Conservation (phyloP, 2,329 filamentous ascomycete species). For the Dactylellina sp. region DNA sequence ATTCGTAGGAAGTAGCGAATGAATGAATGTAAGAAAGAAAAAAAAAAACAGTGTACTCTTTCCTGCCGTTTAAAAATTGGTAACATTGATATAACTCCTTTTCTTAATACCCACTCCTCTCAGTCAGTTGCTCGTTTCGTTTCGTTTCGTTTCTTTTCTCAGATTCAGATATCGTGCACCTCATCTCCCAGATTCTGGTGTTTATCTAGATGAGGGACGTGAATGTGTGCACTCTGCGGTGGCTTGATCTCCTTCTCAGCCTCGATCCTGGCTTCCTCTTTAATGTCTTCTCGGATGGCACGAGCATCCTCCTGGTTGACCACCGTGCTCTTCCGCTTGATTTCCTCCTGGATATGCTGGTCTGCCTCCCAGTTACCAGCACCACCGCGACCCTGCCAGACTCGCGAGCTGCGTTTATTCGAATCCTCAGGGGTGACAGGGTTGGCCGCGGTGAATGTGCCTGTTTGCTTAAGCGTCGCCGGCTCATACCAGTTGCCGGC, state of each 20-base stretch:
- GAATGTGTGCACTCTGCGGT: constrained; percentile 40
- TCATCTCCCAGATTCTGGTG: constrained; percentile 53
- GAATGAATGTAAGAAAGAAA: not conserved
- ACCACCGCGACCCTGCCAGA: constrained; percentile 55
- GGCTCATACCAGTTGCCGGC: constrained; percentile 56
- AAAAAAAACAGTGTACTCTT: constrained; percentile 11
- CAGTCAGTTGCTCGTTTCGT: not conserved
- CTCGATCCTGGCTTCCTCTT: constrained; percentile 40
- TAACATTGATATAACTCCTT: constrained; percentile 7
- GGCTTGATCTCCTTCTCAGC: constrained; percentile 48
- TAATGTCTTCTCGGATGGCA: constrained; percentile 27
- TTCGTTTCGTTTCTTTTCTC: constrained; percentile 5
- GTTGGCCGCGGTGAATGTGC: constrained; percentile 34
- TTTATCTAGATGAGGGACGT: constrained; percentile 44
- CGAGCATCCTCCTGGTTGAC: constrained; percentile 26
- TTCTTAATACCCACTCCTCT: constrained; percentile 4
- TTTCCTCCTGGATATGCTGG: constrained; percentile 47
- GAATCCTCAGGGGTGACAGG: constrained; percentile 7
- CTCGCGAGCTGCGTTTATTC: constrained; percentile 49
- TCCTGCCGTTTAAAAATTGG: not conserved
- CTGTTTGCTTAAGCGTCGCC: constrained; percentile 47
- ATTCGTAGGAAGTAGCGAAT: constrained; percentile 11
- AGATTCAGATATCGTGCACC: not conserved
- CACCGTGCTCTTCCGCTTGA: constrained; percentile 40
- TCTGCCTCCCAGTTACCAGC: constrained; percentile 56